phyloP scores from a whole-genome alignment of 2,329 filamentous ascomycete genomes.

The Trichoderma lentiforme region DNA sequence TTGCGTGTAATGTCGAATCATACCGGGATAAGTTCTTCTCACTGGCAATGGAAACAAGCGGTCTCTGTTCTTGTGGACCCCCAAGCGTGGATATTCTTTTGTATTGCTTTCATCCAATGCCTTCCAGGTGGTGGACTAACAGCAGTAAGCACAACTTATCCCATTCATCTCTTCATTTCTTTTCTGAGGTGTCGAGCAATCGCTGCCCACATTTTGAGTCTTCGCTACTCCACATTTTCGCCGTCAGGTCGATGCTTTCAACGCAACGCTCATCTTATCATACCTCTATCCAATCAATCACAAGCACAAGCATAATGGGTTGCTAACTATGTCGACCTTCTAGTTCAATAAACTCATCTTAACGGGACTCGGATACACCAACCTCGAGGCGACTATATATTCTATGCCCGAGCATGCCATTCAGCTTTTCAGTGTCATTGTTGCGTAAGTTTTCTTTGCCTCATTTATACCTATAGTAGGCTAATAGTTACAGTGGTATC shows the following conservation, averaged over 20 bases:
- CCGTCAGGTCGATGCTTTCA: background rate
- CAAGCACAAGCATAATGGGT: background rate
- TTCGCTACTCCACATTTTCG: background rate
- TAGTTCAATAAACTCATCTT: constrained; percentile 18
- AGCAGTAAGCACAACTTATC: background rate
- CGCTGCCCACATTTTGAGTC: background rate
- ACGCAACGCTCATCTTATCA: background rate
- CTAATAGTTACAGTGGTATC: background rate
- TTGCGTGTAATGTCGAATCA: background rate
- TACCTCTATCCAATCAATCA: background rate
- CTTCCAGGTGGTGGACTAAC: constrained; percentile 9
- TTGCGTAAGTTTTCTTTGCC: background rate
- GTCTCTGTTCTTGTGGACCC: background rate
- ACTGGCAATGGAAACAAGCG: background rate
- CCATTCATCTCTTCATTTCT: background rate
- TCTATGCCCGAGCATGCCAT: constrained; percentile 20
- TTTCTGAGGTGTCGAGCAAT: background rate
- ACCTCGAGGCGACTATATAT: constrained; percentile 9
- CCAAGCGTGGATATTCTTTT: constrained; percentile 19
- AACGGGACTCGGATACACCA: constrained; percentile 18
- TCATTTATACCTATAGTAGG: background rate
- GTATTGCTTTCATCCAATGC: constrained; percentile 18
- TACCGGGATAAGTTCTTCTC: background rate
- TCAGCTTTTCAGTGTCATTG: constrained; percentile 16
- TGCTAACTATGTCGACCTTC: background rate